A percentile compares a stretch with the other conserved stretches of the same genome.
phyloP scores from a whole-genome alignment of 257 asterid genomes.

The Coffea canephora region DNA sequence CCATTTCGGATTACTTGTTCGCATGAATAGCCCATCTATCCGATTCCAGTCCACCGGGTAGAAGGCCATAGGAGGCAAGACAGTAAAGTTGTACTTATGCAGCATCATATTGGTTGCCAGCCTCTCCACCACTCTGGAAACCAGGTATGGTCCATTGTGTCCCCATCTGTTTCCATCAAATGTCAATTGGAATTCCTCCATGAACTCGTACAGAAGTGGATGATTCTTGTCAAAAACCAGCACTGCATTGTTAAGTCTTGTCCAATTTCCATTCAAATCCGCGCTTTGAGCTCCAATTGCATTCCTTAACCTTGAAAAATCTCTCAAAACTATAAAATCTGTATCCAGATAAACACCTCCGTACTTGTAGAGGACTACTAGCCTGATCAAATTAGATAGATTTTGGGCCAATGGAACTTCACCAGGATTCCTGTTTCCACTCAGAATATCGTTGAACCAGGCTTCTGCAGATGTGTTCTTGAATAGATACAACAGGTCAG shows the following conservation, averaged over 20 bases:
- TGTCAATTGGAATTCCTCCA: slow-evolving; percentile 57
- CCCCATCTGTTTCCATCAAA: slow-evolving; percentile 81
- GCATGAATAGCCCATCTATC: slow-evolving; percentile 33
- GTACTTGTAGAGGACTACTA: slow-evolving; percentile 54
- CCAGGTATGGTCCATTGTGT: slow-evolving; percentile 72
- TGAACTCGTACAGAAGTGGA: slow-evolving; percentile 51
- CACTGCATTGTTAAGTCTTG: slow-evolving; percentile 65
- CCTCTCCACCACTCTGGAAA: slow-evolving; percentile 59
- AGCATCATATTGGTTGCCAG: slow-evolving; percentile 1
- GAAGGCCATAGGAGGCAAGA: slow-evolving; percentile 55
- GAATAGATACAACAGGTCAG: slow-evolving; percentile 36
- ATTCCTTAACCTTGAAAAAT: slow-evolving; percentile 49
- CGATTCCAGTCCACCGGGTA: slow-evolving; percentile 65
- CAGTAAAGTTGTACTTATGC: slow-evolving; percentile 33
- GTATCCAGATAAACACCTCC: slow-evolving; percentile 71
- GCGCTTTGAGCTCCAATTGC: slow-evolving; percentile 63
- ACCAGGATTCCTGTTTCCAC: slow-evolving; percentile 50
- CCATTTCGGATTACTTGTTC: slow-evolving; percentile 45
- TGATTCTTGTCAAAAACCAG: slow-evolving; percentile 57
- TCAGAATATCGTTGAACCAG: slow-evolving; percentile 54
- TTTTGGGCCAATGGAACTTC: slow-evolving; percentile 58
- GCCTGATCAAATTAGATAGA: slow-evolving; percentile 61
- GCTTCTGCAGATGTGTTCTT: slow-evolving; percentile 48
- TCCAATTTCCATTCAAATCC: slow-evolving; percentile 52
- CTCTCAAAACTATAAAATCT: slow-evolving; percentile 57